Evolutionary conservation across 345 rosid genomes (phyloP).

Genomic region (Rubroshorea leprosula): DNA sequence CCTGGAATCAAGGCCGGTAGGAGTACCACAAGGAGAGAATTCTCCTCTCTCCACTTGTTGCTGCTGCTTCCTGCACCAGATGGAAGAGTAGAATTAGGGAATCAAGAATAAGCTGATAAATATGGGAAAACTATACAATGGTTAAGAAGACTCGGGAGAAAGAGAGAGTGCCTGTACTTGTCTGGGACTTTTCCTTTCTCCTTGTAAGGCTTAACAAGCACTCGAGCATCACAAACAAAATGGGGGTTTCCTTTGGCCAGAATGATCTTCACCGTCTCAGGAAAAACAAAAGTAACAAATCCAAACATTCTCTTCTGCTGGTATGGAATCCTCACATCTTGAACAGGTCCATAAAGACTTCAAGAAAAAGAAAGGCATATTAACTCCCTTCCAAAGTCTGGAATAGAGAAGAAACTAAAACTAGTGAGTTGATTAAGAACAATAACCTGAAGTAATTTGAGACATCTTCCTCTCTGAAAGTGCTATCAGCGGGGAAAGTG

Average conservation of each 20-base stretch:
- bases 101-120: too few relatives aligned
- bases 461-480: conserved; percentile 87
- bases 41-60: conserved; percentile 51
- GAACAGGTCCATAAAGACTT: conserved; percentile 87
- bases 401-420: neutral
- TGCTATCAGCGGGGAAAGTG: conserved; percentile 96
- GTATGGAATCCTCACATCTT: conserved; percentile 92
- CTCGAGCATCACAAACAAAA: conserved; percentile 87
- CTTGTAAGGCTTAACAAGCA: conserved; percentile 91
- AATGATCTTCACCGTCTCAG: conserved; percentile 88
- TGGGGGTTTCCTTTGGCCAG: conserved; percentile 91
- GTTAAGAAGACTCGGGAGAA: neutral
- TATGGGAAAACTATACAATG: neutral
- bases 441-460: conserved; percentile 77
- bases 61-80: conserved; percentile 41
- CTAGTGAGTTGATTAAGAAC: neutral
- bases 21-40: conserved; percentile 60
- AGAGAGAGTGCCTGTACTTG: conserved; percentile 58
- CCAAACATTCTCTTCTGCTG: conserved; percentile 99
- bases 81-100: neutral
- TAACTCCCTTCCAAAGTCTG: neutral
- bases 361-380: conserved; percentile 9
- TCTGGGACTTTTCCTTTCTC: conserved; percentile 95
- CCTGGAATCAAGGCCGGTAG: conserved; percentile 76
- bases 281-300: conserved; percentile 76